phyloP scores from a whole-genome alignment of 208 protist genomes.

The Balamuthia mandrillaris region DNA sequence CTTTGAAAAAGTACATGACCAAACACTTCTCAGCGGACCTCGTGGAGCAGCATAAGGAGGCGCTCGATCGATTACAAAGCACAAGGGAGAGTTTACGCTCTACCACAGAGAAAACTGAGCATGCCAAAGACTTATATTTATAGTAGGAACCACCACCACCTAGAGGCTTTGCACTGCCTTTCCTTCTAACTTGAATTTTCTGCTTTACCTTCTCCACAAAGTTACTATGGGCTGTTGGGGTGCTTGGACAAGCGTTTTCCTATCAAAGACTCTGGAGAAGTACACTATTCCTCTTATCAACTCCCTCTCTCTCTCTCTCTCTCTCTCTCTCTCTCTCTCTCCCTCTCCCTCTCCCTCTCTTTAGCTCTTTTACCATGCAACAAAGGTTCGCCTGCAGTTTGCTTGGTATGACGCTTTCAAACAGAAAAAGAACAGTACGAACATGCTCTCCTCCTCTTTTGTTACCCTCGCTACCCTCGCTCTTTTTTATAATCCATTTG shows the following conservation, averaged over 20 bases:
- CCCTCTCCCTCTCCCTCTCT: not conserved
- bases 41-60: not conserved
- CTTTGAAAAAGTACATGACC: not conserved
- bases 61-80: not conserved
- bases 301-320: not conserved
- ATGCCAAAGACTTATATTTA: not conserved
- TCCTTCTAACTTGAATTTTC: no score
- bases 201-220: no score
- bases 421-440: not conserved
- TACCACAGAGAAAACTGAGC: not conserved
- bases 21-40: not conserved
- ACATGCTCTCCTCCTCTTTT: not conserved
- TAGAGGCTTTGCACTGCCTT: no score
- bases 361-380: not conserved
- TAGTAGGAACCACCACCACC: no score
- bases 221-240: not conserved
- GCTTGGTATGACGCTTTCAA: not conserved
- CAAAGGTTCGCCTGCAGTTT: not conserved
- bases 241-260: not conserved
- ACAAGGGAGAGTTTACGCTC: not conserved
- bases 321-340: not conserved
- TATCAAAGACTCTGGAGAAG: not conserved
- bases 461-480: no score
- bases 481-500: not conserved
- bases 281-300: not conserved